Percentiles rank a stretch among this genome's conserved stretches.
Conservation (phyloP, 768 basidiomycete genomes). For the Mycena galericulata region DNA sequence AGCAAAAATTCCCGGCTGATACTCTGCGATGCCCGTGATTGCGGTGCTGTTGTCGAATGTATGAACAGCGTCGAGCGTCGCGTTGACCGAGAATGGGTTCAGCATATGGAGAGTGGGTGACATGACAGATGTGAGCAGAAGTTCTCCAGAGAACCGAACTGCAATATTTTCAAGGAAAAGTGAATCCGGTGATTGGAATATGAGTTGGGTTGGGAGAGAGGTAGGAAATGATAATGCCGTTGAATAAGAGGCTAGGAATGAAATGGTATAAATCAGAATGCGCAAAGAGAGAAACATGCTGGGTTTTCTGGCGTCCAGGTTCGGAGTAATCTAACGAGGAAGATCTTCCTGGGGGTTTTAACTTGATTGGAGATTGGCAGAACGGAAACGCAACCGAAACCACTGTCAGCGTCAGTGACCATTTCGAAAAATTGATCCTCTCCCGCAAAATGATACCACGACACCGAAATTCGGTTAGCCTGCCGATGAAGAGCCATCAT, state of each 20-base stretch:
- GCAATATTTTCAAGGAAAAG: constrained; percentile 28
- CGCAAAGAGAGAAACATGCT: not conserved
- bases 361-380: too few relatives aligned
- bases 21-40: constrained; percentile 23
- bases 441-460: too few relatives aligned
- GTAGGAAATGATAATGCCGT: not conserved
- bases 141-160: not conserved
- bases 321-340: too few relatives aligned
- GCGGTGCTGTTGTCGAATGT: constrained; percentile 16
- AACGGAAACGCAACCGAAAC: too few relatives aligned
- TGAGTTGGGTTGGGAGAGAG: not conserved
- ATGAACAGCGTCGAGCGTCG: constrained; percentile 1
- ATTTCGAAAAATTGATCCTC: too few relatives aligned
- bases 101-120: constrained; percentile 18
- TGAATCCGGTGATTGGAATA: not conserved
- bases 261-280: not conserved
- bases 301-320: too few relatives aligned
- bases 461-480: too few relatives aligned
- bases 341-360: too few relatives aligned
- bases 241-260: not conserved
- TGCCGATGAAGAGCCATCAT: too few relatives aligned
- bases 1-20: constrained; percentile 17
- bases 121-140: constrained; percentile 21
- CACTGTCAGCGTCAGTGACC: too few relatives aligned
- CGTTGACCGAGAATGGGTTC: constrained; percentile 7